These are phyloP conservation scores for Suillus subaureus DNA, from an alignment of 768 basidiomycete genomes.

Conservation along the genomic window DNA sequence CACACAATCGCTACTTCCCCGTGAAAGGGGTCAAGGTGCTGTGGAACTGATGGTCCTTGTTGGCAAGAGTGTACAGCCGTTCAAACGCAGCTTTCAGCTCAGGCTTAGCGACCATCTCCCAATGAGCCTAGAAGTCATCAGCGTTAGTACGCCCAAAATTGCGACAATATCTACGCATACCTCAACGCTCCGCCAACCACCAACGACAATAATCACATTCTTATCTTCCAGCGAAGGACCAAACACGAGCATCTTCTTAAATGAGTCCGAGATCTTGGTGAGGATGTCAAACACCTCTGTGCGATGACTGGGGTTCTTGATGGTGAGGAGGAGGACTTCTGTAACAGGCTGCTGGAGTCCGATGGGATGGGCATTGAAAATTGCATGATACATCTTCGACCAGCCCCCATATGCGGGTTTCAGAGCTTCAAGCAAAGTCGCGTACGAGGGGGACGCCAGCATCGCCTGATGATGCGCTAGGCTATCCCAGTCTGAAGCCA, in stretches of 20 bases:
- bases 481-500: conserved; percentile 29
- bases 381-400: conserved; percentile 23
- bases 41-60: conserved; percentile 19
- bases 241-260: conserved; percentile 19
- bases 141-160: background rate
- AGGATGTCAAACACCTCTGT: conserved; percentile 15
- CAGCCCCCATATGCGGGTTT: conserved; percentile 11
- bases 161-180: conserved; percentile 14
- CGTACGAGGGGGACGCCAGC: conserved; percentile 9
- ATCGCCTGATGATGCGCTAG: conserved; percentile 22
- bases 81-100: conserved; percentile 13
- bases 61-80: conserved; percentile 17
- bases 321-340: conserved; percentile 16
- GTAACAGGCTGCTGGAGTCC: conserved; percentile 27
- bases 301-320: conserved; percentile 28
- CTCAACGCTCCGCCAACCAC: conserved; percentile 28
- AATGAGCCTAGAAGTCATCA: conserved; percentile 18
- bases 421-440: conserved; percentile 11
- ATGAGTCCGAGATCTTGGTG: conserved; percentile 17
- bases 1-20: background rate
- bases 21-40: conserved; percentile 14
- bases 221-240: conserved; percentile 25
- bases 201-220: conserved; percentile 22
- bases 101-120: conserved; percentile 9
- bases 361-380: conserved; percentile 18